phyloP scores from a whole-genome alignment of 805 yeast genomes.

The Debaryomyces tyrocola region DNA sequence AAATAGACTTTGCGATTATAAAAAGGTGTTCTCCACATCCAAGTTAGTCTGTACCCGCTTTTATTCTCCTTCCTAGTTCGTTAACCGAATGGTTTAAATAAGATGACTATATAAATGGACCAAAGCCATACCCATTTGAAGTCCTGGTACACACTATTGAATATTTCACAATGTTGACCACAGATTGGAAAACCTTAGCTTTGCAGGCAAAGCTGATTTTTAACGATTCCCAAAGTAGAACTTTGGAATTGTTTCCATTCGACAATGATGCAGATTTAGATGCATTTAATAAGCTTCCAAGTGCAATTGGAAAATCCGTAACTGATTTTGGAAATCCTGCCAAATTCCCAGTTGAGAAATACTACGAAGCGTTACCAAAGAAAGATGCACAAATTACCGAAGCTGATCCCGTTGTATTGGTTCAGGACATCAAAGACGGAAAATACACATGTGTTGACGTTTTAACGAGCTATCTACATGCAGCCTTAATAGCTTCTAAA shows the following conservation, averaged over 20 bases:
- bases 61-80: too few species aligned
- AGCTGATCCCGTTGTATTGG: conserved; percentile 15
- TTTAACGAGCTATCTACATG: conserved; percentile 16
- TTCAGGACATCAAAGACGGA: conserved; percentile 10
- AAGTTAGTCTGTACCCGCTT: too few species aligned
- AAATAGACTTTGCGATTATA: too few species aligned
- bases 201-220: conserved; percentile 12
- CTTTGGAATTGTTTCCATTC: conserved; percentile 19
- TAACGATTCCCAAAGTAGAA: conserved; percentile 11
- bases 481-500: conserved; percentile 17
- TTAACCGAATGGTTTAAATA: too few species aligned
- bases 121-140: too few species aligned
- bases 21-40: too few species aligned
- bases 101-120: too few species aligned
- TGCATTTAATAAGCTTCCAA: conserved; percentile 12
- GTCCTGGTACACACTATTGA: too few species aligned
- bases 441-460: conserved; percentile 14
- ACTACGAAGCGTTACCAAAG: conserved; percentile 11
- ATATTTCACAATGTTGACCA: too few species aligned
- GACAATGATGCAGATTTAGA: conserved; percentile 5
- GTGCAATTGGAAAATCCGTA: conserved; percentile 15
- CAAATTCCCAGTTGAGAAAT: conserved; percentile 15
- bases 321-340: conserved; percentile 21
- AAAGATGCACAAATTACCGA: conserved; percentile 15
- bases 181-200: conserved; percentile 15